phyloP scores from a whole-genome alignment of 768 basidiomycete species.

The Pleurotus giganteus region DNA sequence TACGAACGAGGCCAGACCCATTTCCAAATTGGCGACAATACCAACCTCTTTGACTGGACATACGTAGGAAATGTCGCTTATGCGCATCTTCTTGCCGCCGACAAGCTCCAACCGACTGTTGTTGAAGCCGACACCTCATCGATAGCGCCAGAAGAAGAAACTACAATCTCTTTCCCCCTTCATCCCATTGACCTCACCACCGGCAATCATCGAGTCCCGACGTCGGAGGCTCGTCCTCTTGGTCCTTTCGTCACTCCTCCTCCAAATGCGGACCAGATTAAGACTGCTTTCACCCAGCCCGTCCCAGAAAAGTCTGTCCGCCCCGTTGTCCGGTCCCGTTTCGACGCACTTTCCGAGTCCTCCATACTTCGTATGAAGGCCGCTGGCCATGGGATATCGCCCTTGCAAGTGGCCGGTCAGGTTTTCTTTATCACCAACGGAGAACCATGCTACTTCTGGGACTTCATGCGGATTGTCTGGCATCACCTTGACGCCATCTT shows the following conservation, averaged over 20 bases:
- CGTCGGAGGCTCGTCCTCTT: slow-evolving; percentile 75
- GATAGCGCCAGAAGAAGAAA: slow-evolving; percentile 39
- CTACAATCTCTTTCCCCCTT: slow-evolving; percentile 49
- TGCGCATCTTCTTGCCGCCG: slow-evolving; percentile 91
- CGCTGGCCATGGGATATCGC: slow-evolving; percentile 40
- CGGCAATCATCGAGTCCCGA: slow-evolving; percentile 67
- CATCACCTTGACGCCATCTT: slow-evolving; percentile 58
- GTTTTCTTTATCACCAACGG: slow-evolving; percentile 97
- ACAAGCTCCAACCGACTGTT: slow-evolving; percentile 65
- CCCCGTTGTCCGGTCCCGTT: slow-evolving; percentile 72
- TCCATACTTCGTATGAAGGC: slow-evolving; percentile 53
- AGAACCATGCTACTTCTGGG: slow-evolving; percentile 96
- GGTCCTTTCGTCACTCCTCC: slow-evolving; percentile 75
- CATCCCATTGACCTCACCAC: slow-evolving; percentile 64
- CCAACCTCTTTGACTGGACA: slow-evolving; percentile 93
- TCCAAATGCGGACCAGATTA: slow-evolving; percentile 53
- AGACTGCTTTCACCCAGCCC: slow-evolving; percentile 53
- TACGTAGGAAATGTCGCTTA: slow-evolving; percentile 95
- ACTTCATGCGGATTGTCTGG: slow-evolving; percentile 85
- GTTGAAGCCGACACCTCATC: slow-evolving; percentile 37
- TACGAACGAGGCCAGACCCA: slow-evolving; percentile 82
- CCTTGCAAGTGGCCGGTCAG: slow-evolving; percentile 86
- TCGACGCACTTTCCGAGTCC: slow-evolving; percentile 72
- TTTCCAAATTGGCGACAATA: slow-evolving; percentile 92
- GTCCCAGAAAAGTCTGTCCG: slow-evolving; percentile 35